Evolutionary conservation across 345 rosid genomes (phyloP).

Genomic region (Citrus australasica): DNA sequence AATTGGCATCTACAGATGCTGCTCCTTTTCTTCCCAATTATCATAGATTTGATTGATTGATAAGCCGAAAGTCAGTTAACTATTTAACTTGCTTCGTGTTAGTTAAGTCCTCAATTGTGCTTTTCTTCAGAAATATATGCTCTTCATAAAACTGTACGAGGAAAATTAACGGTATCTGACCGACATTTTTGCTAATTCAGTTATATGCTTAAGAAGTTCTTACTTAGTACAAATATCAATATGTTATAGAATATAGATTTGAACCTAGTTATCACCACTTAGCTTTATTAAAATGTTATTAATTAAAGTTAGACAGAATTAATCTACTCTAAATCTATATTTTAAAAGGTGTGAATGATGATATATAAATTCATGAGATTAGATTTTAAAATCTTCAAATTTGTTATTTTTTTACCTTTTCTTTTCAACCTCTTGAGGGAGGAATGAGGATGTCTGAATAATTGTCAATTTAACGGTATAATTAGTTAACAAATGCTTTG

Average conservation of each 20-base stretch:
- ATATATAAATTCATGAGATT: neutral
- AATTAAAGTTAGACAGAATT: too few species aligned
- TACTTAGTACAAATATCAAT: too few species aligned
- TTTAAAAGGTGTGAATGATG: too few species aligned
- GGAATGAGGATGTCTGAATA: neutral
- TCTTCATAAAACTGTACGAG: too few species aligned
- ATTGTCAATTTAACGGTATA: neutral
- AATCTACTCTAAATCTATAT: rapidly evolving
- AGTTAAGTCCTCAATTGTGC: too few species aligned
- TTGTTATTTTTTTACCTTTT: neutral
- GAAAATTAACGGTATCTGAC: too few species aligned
- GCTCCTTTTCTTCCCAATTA: neutral
- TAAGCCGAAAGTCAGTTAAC: neutral
- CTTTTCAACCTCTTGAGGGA: too few species aligned
- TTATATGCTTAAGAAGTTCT: too few species aligned
- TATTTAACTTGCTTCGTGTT: neutral
- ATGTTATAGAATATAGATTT: too few species aligned
- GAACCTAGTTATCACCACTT: neutral
- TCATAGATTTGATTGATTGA: neutral
- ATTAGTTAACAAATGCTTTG: neutral
- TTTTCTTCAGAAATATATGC: too few species aligned
- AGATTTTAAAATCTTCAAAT: neutral
- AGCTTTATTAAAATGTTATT: neutral
- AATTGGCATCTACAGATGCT: neutral
- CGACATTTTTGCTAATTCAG: too few species aligned